A percentile compares a stretch with the other conserved stretches of the same genome.
Evolutionary conservation across 805 yeast genomes (phyloP).

Genomic region (Pichia paraexigua): DNA sequence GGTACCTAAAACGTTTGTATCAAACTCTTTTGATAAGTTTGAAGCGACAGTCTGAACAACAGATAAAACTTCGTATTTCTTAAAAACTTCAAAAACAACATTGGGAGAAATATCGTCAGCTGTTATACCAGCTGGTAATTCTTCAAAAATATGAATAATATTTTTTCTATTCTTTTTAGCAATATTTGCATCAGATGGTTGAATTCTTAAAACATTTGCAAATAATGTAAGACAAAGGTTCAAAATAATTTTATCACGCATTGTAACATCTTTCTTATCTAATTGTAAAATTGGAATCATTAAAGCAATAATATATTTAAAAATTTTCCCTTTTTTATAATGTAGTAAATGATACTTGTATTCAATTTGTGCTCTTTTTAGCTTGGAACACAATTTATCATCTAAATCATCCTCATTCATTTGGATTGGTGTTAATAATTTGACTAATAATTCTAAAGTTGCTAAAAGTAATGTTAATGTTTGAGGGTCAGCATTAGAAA

Average conservation of each 20-base stretch:
- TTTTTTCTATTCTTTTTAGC: conserved; percentile 20
- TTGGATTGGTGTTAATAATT: conserved; percentile 79
- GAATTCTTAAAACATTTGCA: conserved; percentile 71
- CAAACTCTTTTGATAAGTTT: conserved; percentile 57
- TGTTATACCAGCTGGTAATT: conserved; percentile 49
- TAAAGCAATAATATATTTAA: conserved; percentile 62
- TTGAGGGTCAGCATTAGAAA: conserved; percentile 26
- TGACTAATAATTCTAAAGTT: conserved; percentile 71
- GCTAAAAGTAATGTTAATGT: conserved; percentile 50
- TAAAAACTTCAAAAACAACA: conserved; percentile 48
- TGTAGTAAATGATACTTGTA: conserved; percentile 66
- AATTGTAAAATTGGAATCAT: conserved; percentile 53
- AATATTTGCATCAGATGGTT: conserved; percentile 49
- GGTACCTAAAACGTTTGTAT: conserved; percentile 49
- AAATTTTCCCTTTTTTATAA: conserved; percentile 49
- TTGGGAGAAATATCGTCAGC: conserved; percentile 62
- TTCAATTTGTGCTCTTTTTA: conserved; percentile 56
- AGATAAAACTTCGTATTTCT: conserved; percentile 64
- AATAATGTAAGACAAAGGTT: conserved; percentile 66
- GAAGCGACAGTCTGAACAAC: conserved; percentile 66
- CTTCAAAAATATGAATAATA: conserved; percentile 24
- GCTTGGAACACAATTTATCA: conserved; percentile 52
- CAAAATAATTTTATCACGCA: conserved; percentile 65
- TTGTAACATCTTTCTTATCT: conserved; percentile 47
- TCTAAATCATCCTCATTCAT: conserved; percentile 51